Evolutionary conservation across 257 asterid species (phyloP).

Genomic region (Avicennia marina): DNA sequence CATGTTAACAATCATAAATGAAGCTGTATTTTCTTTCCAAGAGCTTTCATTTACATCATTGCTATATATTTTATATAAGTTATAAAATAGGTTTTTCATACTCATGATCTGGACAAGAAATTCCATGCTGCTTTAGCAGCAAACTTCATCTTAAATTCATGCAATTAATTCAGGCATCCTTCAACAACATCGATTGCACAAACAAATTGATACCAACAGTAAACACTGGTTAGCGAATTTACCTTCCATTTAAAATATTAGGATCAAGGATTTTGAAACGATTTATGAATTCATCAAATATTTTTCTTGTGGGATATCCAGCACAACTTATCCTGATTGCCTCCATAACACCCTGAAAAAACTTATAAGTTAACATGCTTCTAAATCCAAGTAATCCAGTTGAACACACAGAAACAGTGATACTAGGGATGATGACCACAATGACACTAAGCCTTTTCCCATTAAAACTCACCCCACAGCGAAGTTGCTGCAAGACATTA

Average conservation of each 20-base stretch:
- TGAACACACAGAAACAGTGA: neutral
- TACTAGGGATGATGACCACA: neutral
- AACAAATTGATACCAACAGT: neutral
- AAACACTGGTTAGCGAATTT: constrained; percentile 5
- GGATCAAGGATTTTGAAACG: constrained; percentile 78
- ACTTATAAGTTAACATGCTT: constrained; percentile 11
- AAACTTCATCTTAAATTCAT: neutral
- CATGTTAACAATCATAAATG: too few relatives aligned
- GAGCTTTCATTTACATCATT: neutral
- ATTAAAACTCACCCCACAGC: constrained; percentile 71
- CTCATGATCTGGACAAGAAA: neutral
- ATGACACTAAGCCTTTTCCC: neutral
- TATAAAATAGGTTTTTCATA: neutral
- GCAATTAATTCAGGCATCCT: neutral
- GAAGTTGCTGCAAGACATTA: constrained; percentile 83
- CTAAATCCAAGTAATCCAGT: constrained; percentile 7
- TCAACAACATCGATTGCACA: constrained; percentile 1
- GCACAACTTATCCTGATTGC: constrained; percentile 98
- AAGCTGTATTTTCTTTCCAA: neutral
- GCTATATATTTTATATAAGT: neutral
- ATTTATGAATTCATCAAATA: constrained; percentile 58
- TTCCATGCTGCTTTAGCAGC: neutral
- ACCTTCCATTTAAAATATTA: constrained; percentile 50
- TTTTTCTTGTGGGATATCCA: constrained; percentile 85
- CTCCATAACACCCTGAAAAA: constrained; percentile 81